Percentiles rank a stretch among this genome's conserved stretches.
phyloP scores from a whole-genome alignment of 805 yeast genomes.

The Starmerella stellata region DNA sequence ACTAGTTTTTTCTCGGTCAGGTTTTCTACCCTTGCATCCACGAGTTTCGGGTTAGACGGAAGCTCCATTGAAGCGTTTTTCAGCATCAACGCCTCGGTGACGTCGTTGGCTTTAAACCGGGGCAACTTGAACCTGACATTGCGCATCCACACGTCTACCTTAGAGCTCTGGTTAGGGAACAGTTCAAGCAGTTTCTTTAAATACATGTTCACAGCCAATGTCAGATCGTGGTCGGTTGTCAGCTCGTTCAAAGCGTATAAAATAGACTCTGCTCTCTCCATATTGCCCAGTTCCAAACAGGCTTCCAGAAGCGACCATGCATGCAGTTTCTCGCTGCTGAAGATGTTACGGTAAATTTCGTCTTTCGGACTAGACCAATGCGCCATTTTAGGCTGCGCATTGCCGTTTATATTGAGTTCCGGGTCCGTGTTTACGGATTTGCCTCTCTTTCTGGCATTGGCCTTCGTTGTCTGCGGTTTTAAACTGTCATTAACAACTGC shows the following conservation, averaged over 20 bases:
- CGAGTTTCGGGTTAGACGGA: slow-evolving; percentile 1
- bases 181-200: slow-evolving; percentile 28
- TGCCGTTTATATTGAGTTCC: too few species aligned
- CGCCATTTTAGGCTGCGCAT: background rate
- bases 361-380: slow-evolving; percentile 24
- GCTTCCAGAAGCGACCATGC: slow-evolving; percentile 68
- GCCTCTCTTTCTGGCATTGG: too few species aligned
- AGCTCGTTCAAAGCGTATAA: slow-evolving; percentile 42
- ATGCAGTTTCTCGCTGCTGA: slow-evolving; percentile 42
- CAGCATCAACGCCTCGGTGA: slow-evolving; percentile 43
- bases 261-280: slow-evolving; percentile 51
- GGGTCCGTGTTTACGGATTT: too few species aligned
- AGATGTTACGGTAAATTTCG: slow-evolving; percentile 18
- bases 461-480: too few species aligned
- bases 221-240: slow-evolving; percentile 30
- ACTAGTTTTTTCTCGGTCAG: slow-evolving; percentile 14
- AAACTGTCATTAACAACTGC: too few species aligned
- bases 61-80: slow-evolving; percentile 26
- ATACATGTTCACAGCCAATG: slow-evolving; percentile 53
- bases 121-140: slow-evolving; percentile 22
- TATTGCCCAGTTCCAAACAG: slow-evolving; percentile 46
- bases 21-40: background rate
- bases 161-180: slow-evolving; percentile 27
- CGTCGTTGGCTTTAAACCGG: slow-evolving; percentile 30
- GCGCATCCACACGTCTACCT: slow-evolving; percentile 29